phyloP scores from a whole-genome alignment of 2,329 filamentous ascomycete genomes.

The Xylariomycetidae sp. region DNA sequence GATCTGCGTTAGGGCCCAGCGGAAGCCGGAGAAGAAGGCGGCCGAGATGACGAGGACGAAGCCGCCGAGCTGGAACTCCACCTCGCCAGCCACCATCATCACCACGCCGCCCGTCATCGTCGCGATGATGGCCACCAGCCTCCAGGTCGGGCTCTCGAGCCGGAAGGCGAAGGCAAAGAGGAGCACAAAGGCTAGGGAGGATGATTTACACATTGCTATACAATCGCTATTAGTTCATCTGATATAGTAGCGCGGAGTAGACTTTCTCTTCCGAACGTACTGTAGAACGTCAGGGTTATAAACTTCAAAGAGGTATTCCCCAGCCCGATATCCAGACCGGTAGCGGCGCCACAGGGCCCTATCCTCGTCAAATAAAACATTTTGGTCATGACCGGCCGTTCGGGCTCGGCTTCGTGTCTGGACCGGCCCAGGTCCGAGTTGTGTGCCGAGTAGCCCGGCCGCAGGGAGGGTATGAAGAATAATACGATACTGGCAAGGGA shows the following conservation, averaged over 20 bases:
- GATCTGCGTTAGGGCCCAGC: conserved; percentile 98
- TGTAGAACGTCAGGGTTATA: conserved; percentile 96
- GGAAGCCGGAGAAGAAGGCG: conserved; percentile 92
- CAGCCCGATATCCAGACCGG: conserved; percentile 90
- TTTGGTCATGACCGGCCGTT: conserved; percentile 69
- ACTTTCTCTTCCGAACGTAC: conserved; percentile 38
- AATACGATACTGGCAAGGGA: conserved; percentile 71
- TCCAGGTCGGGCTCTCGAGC: conserved; percentile 81
- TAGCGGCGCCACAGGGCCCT: conserved; percentile 86
- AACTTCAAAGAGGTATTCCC: conserved; percentile 96
- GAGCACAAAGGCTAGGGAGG: conserved; percentile 89
- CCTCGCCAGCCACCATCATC: conserved; percentile 97
- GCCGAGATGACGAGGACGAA: conserved; percentile 91
- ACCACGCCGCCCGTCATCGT: conserved; percentile 91
- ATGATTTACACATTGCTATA: conserved; percentile 95
- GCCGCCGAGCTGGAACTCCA: conserved; percentile 79
- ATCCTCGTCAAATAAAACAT: conserved; percentile 91
- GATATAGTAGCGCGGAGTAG: conserved; percentile 5
- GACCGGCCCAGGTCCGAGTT: conserved; percentile 46
- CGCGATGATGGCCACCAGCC: conserved; percentile 79
- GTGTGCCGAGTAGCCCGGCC: conserved; percentile 53
- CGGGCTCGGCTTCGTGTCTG: conserved; percentile 49
- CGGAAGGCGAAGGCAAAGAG: conserved; percentile 92
- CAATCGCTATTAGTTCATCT: conserved; percentile 14
- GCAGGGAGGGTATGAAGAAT: conserved; percentile 75